Percentiles rank a stretch among this genome's conserved stretches.
phyloP scores from a whole-genome alignment of 805 yeast species.

The Kodamaea restingae region DNA sequence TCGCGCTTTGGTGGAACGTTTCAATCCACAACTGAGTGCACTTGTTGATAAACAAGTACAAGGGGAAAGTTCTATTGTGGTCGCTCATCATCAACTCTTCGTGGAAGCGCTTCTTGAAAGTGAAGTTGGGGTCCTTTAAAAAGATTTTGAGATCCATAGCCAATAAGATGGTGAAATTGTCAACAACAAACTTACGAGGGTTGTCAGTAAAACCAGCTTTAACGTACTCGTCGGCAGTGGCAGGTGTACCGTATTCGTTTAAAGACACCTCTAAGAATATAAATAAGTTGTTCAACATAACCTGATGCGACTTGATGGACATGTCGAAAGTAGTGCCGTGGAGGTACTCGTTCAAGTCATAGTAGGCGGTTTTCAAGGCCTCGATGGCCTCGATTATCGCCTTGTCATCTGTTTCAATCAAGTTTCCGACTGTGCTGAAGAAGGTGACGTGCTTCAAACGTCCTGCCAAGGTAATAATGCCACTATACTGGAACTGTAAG shows the following conservation, averaged over 20 bases:
- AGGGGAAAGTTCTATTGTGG: conserved; percentile 47
- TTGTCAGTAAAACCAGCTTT: conserved; percentile 46
- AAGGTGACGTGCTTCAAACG: conserved; percentile 46
- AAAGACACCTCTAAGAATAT: conserved; percentile 36
- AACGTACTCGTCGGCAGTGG: conserved; percentile 40
- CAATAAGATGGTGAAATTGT: conserved; percentile 45
- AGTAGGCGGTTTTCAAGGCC: conserved; percentile 30
- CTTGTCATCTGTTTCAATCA: conserved; percentile 38
- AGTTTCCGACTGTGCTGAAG: conserved; percentile 39
- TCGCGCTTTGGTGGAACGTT: conserved; percentile 24
- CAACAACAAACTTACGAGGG: conserved; percentile 40
- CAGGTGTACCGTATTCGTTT: conserved; percentile 40
- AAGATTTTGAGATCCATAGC: conserved; percentile 54
- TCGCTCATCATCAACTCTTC: conserved; percentile 65
- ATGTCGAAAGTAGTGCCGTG: conserved; percentile 33
- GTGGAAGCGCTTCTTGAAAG: conserved; percentile 57
- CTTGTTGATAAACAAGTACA: conserved; percentile 36
- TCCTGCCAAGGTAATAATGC: conserved; percentile 42
- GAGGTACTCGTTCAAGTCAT: conserved; percentile 34
- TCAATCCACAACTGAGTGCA: conserved; percentile 23
- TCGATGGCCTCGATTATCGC: conserved; percentile 27
- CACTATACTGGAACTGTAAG: conserved; percentile 38
- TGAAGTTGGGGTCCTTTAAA: conserved; percentile 51
- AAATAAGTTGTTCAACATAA: conserved; percentile 38
- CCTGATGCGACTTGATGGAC: conserved; percentile 36